Percentiles rank a stretch among this genome's conserved stretches.
Evolutionary conservation across 169 alveolate genomes (phyloP).

Genomic region (Plasmodium adleri): DNA sequence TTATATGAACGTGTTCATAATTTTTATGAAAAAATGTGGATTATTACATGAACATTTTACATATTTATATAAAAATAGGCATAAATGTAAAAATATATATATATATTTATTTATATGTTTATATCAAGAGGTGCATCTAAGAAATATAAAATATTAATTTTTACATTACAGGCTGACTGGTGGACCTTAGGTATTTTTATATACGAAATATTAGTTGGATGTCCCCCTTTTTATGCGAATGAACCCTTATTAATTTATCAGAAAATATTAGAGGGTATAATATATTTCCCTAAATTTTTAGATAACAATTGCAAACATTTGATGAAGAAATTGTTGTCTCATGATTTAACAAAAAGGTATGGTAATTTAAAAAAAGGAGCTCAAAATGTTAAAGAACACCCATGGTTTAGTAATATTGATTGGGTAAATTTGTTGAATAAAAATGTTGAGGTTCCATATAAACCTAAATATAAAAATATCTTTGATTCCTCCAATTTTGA

Average conservation of each 20-base stretch:
- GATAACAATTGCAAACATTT: slow-evolving; percentile 92
- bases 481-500: slow-evolving; percentile 82
- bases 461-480: slow-evolving; percentile 84
- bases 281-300: slow-evolving; percentile 94
- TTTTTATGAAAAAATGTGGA: too few relatives aligned
- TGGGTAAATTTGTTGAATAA: slow-evolving; percentile 86
- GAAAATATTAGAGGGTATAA: slow-evolving; percentile 96
- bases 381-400: slow-evolving; percentile 92
- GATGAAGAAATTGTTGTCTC: slow-evolving; percentile 93
- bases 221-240: slow-evolving; percentile 98
- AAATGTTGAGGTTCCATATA: slow-evolving; percentile 89
- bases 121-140: too few relatives aligned
- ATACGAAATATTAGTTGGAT: slow-evolving; percentile 98
- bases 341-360: slow-evolving; percentile 95
- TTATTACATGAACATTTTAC: too few relatives aligned
- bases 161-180: slow-evolving; percentile 90
- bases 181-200: slow-evolving; percentile 98
- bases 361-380: slow-evolving; percentile 97
- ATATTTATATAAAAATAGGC: not conserved
- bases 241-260: slow-evolving; percentile 98
- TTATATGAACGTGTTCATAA: not conserved
- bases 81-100: not conserved
- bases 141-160: not conserved
- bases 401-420: slow-evolving; percentile 90
- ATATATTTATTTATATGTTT: not conserved